These are phyloP conservation scores for Fomitopsis serialis DNA, from an alignment of 768 basidiomycete species.

Conservation along the genomic window DNA sequence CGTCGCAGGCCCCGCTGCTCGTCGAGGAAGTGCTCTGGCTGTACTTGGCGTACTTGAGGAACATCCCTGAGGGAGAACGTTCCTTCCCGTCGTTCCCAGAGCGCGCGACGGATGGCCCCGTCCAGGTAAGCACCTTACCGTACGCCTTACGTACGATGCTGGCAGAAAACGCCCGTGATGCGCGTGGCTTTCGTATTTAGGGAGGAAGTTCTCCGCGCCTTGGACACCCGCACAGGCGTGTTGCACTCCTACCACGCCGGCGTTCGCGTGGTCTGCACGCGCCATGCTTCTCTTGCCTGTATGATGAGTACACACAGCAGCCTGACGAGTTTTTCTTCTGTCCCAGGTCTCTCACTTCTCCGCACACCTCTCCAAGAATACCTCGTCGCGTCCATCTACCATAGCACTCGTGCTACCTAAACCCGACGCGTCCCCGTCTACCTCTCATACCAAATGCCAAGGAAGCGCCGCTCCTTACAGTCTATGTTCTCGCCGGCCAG, in stretches of 20 bases:
- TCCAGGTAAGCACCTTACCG: background rate
- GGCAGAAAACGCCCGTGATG: background rate
- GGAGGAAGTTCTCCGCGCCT: background rate
- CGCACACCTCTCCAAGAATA: background rate
- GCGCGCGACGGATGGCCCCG: background rate
- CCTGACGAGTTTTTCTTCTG: background rate
- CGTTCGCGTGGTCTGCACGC: conserved; percentile 2
- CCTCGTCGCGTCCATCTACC: background rate
- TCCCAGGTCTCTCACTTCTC: background rate
- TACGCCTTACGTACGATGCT: background rate
- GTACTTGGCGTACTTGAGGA: conserved; percentile 1
- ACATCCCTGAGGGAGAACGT: background rate
- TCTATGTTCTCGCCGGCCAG: conserved; percentile 42
- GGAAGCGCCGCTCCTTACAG: conserved; percentile 49
- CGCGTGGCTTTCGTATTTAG: conserved; percentile 1
- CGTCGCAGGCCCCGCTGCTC: background rate
- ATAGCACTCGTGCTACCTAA: background rate
- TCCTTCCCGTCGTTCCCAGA: background rate
- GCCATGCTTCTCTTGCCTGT: background rate
- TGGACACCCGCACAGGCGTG: background rate
- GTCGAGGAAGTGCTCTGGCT: background rate
- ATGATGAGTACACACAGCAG: background rate
- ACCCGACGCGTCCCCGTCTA: background rate
- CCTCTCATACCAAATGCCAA: conserved; percentile 31
- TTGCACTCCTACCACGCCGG: background rate